Evolutionary conservation across 371 early-diverging fungal species (phyloP), one percentile per base, ranked within the genome.

Genomic region (Mortierella sp.): DNA sequence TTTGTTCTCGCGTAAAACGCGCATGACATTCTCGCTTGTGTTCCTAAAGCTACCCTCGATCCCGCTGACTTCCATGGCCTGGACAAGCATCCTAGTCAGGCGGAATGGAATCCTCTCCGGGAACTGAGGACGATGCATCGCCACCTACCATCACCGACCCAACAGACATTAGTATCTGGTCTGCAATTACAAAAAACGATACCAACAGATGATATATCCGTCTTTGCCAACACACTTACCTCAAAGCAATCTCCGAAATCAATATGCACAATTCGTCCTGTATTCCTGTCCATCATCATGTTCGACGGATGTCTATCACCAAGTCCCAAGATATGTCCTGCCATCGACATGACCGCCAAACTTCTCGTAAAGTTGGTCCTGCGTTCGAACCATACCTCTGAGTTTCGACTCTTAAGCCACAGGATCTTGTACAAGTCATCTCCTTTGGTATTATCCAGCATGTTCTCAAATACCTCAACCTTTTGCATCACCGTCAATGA

Each of bases 161-260:
- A n/a, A 33, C 6, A 65, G 48, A 32, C 24, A 36, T 40, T 15
- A 41, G 41, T 28, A n/a, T 60, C 38, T 22, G 11, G 6, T 19
- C 11, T 24, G 16, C 33, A 65, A 40, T 7, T 3, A 40, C 21
- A 40, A 50, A 57, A 15, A 45, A 45, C 10, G 16, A 15, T 45
- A 45, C 45, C 24, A 28, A 57, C n/a, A 36, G 58, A 24, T 58
- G 32, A 19, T 41, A 21, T 33, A 45, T 13, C 36, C 7, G 6
- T 36, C 36, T 66, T 28, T 33, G 58, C 4, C 36, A 28, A 55
- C 47, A 32, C n/a, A 47, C 83, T 72, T 83, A 92, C 94, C 89
- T 99, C 99, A 74, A 99, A 99, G 84, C 99, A 98, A 77, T 98
- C 99, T 55, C 99, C 99, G 85, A 99, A 97, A 83, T 99, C 99